Evolutionary conservation across 2,329 filamentous ascomycete species (phyloP).

Genomic region (Hymenoscyphus fructigenus): DNA sequence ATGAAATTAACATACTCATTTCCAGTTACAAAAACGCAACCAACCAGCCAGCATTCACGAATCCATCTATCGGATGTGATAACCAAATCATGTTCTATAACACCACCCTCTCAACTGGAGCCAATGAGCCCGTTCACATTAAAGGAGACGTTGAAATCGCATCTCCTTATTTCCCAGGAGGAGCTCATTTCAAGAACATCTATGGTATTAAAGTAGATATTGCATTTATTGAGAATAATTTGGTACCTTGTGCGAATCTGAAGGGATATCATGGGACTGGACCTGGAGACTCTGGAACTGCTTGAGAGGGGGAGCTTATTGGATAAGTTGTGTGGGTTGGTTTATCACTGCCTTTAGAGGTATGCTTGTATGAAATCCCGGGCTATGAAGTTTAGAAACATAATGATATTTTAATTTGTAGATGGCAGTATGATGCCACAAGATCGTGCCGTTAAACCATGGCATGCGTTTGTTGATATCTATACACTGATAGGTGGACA

Average conservation of each 20-base stretch:
- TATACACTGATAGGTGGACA: no score
- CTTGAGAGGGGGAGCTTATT: neutral
- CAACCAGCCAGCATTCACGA: conserved; percentile 52
- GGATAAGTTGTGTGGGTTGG: neutral
- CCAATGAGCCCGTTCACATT: conserved; percentile 37
- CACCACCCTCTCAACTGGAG: conserved; percentile 41
- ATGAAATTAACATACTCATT: conserved; percentile 27
- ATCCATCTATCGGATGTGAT: conserved; percentile 42
- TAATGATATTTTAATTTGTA: neutral
- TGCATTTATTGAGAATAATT: conserved; percentile 43
- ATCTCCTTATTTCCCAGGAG: conserved; percentile 34
- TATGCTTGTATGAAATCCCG: no score
- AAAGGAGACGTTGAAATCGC: conserved; percentile 36
- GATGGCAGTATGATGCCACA: no score
- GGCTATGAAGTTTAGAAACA: no score
- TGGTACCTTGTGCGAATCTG: conserved; percentile 30
- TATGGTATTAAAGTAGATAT: conserved; percentile 40
- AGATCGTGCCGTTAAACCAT: no score
- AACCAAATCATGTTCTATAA: conserved; percentile 47
- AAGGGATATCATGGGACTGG: conserved; percentile 22
- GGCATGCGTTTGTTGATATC: no score
- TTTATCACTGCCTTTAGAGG: no score
- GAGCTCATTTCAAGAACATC: conserved; percentile 35
- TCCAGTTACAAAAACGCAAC: conserved; percentile 46
- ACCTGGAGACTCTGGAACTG: conserved; percentile 4